Evolutionary conservation across 192 early-diverging fungal genomes (phyloP).

Genomic region (Dispira parvispora): DNA sequence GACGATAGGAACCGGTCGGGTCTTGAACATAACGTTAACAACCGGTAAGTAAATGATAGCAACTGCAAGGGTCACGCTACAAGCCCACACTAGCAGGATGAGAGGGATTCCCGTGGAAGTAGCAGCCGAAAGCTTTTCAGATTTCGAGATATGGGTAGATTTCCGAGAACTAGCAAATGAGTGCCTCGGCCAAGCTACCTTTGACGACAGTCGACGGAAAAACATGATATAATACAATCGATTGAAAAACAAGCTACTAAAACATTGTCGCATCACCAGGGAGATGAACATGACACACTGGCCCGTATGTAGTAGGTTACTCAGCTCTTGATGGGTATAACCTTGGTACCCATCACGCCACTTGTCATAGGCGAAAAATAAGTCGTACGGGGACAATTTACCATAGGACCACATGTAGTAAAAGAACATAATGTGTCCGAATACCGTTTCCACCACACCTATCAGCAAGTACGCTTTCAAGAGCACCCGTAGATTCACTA

Average conservation of each 20-base stretch:
- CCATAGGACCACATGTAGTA: constrained; percentile 40
- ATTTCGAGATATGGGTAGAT: neutral
- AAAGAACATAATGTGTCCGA: constrained; percentile 55
- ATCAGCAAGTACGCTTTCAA: constrained; percentile 63
- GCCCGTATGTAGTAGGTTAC: constrained; percentile 24
- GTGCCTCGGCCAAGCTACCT: neutral
- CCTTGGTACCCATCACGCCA: constrained; percentile 37
- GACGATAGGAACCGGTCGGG: constrained; percentile 30
- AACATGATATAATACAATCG: constrained; percentile 21
- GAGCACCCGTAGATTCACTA: constrained; percentile 49
- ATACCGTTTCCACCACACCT: constrained; percentile 48
- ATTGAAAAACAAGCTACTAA: constrained; percentile 27
- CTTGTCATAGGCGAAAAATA: constrained; percentile 38
- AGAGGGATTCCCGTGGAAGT: neutral
- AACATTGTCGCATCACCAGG: constrained; percentile 25
- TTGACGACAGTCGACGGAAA: constrained; percentile 13
- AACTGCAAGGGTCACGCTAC: neutral
- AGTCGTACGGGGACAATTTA: constrained; percentile 30
- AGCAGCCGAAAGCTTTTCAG: neutral
- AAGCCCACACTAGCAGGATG: neutral
- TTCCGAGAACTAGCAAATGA: neutral
- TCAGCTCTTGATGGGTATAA: constrained; percentile 30
- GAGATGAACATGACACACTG: constrained; percentile 41
- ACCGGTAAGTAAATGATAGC: constrained; percentile 11
- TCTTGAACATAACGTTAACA: constrained; percentile 25